Evolutionary conservation across 1,139 yeast genomes (phyloP), one percentile per base, ranked within the genome.

Genomic region (Taphrina flavorubra): DNA sequence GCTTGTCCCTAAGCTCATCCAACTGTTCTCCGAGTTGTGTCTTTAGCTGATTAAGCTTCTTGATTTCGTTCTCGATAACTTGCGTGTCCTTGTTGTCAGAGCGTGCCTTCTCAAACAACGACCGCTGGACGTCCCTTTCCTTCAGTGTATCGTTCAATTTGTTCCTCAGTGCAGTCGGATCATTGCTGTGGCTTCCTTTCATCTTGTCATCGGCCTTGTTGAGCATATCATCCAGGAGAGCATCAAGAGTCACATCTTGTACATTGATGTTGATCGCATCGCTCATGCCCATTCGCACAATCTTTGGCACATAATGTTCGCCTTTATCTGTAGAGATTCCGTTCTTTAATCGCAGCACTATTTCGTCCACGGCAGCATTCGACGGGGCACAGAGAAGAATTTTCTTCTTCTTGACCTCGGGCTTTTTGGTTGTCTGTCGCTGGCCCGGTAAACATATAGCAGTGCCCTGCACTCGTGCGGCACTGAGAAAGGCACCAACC

Each of bases 351-450:
- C 99, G 87, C 31, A 92, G 75, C n/a, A 92, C 96, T 73, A 95
- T 82, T 76, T 95, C 99, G 79, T 95, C 99, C 7, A 95, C 97
- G 10, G 99, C 99, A 0, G 99, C 99, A 80, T 95, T 95, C 77
- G 97, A 91, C 1, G 99, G 99, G 0, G 99, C 99, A 84, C 99
- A 95, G 40, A 95, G 87, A 67, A 95, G 80, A 2, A 95, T 85
- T 67, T 81, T 81, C 47, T 83, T 84, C 67, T 77, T 78, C 65
- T 73, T 70, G 51, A 72, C 72, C 60, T 76, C 75, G 72, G 77
- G 7, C 40, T 76, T 69, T 25, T 60, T 66, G 47, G 69, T 53
- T 57, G 68, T 63, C 47, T 67, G 71, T 6, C 69, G 70, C 39
- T 72, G 74, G 0, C 79, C 80, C 0, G 83, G 81, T 1, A 79